Base-by-base conservation (phyloP, 441 rosid genomes). In the Hypseocharis bilobata region DNA sequence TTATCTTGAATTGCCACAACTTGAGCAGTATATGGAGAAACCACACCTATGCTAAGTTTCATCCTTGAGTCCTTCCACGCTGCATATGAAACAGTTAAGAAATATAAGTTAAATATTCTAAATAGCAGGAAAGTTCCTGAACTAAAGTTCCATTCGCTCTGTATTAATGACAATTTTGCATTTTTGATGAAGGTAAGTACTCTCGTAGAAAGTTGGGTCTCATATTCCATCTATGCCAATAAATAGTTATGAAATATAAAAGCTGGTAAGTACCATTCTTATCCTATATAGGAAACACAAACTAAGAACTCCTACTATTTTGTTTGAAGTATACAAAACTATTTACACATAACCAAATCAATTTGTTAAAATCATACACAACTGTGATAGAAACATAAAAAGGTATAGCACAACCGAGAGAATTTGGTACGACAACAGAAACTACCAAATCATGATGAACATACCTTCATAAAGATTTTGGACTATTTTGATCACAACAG, bases 1-100 rank as follows among this genome's bases (percentile, higher is more conserved):
- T 64, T 76, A 32, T 76, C 14, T 38, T 60, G 62, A 36, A 82
- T 76, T 11, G 77, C 80, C 32, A 17, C 49, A 29, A 76, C 67
- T 64, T 83, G 82, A 29, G 81, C 80, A 25, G 23, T 59, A 38
- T 80, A 80, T 0, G 82, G 80, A 7, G 86, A 76, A 23, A 80
- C 63, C 4, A 83, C 63, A 13, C 84, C 84, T 10, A 83, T 38
- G 11, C 76, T 76, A 14, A 74, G 51, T 13, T 65, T 62, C 68
- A 74, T 36, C 40, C 45, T 65, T 11, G 64, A 44, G 58, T 45
- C 27, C 56, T 30, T 56, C 72, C 75, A 78, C 11, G 60, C 84
- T 82, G 71, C 36, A 38, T 23, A 65, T 14, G 57, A 49, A 27
- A 67, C 20, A 8, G 7, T 0, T 36, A 45, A 56, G 26, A 27